These are phyloP conservation scores for Penicillium palitans DNA, from an alignment of 2,329 filamentous ascomycete species.

Conservation along the genomic window DNA sequence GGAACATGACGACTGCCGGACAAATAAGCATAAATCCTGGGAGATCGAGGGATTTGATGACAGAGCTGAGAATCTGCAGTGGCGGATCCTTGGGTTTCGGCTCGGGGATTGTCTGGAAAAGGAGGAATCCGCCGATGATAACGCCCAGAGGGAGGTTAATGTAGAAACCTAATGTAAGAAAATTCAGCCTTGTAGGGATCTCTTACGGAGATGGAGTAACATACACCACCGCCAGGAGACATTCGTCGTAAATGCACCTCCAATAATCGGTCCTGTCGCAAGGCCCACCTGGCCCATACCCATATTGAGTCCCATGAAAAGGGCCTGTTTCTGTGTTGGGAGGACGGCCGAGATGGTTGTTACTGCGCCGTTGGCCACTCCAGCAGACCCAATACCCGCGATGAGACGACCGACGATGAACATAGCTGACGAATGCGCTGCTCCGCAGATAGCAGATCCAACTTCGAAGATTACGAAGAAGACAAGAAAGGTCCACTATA, in stretches of 20 bases:
- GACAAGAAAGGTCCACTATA: slow-evolving; percentile 33
- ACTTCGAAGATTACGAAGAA: slow-evolving; percentile 38
- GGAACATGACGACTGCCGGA: slow-evolving; percentile 36
- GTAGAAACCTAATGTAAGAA: slow-evolving; percentile 31
- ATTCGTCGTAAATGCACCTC: slow-evolving; percentile 38
- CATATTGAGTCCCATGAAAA: slow-evolving; percentile 24
- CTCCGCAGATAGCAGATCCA: slow-evolving; percentile 32
- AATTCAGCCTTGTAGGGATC: not conserved
- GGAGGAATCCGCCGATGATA: slow-evolving; percentile 26
- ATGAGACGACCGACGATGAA: slow-evolving; percentile 31
- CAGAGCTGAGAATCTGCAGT: slow-evolving; percentile 24
- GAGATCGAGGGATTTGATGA: slow-evolving; percentile 28
- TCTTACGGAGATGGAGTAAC: not conserved
- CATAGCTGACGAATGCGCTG: slow-evolving; percentile 27
- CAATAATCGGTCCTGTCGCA: slow-evolving; percentile 35
- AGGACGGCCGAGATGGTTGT: slow-evolving; percentile 22
- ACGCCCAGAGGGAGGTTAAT: slow-evolving; percentile 41
- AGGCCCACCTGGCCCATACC: slow-evolving; percentile 17
- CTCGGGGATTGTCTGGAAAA: slow-evolving; percentile 33
- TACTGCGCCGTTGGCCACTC: slow-evolving; percentile 23
- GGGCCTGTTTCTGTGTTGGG: slow-evolving; percentile 17
- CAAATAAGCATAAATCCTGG: slow-evolving; percentile 38
- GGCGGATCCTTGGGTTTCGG: slow-evolving; percentile 21
- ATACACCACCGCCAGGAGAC: slow-evolving; percentile 40
- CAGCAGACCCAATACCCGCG: slow-evolving; percentile 27